Base-by-base conservation (phyloP, 139 green algal species). In the Diplosphaera chodatii region DNA sequence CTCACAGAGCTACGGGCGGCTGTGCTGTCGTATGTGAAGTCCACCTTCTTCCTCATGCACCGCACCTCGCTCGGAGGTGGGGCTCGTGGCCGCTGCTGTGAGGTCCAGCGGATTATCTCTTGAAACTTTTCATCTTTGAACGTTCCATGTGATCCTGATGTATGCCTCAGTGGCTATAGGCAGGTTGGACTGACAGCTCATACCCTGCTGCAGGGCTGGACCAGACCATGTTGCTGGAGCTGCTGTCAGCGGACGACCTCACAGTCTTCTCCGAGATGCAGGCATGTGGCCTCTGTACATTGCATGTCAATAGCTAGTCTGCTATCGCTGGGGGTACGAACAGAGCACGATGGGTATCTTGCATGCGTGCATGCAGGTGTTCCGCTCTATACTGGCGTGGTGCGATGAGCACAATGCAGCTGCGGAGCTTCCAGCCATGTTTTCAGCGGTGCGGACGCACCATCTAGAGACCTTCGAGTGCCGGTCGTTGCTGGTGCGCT, bases 1-100 rank as follows among this genome's bases (percentile, higher is more conserved):
- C 18, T 59, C 13, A 25, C 10, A 25, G 48, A 23, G 16, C 48
- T 59, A 18, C 48, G 48, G 16, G 48, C 22, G 16, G 48, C 48
- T 10, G 48, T 59, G 48, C 48, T 59, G 48, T 4, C 48, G 16
- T 59, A 27, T 25, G 48, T 25, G 13, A 59, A 59, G 48, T 23
- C 48, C 48, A 59, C 48, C 48, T 59, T 59, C 48, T 59, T 59
- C 48, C 48, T 59, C 48, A 59, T 59, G 48, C 48, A 59, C 48
- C 48, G 48, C 48, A 59, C 48, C 16, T 59, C 48, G 16, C 48
- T 59, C 25, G 13, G 48, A 59, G 48, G 48, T 59, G 48, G 13
- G n/a, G 16, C 48, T 10, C 18, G 18, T 59, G 48, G 16, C 16
- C n/a, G n/a, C n/a, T n/a, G n/a, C n/a, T n/a, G n/a, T n/a, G n/a